Evolutionary conservation across 805 yeast genomes (phyloP).

Genomic region (Nadsonia fulvescens): DNA sequence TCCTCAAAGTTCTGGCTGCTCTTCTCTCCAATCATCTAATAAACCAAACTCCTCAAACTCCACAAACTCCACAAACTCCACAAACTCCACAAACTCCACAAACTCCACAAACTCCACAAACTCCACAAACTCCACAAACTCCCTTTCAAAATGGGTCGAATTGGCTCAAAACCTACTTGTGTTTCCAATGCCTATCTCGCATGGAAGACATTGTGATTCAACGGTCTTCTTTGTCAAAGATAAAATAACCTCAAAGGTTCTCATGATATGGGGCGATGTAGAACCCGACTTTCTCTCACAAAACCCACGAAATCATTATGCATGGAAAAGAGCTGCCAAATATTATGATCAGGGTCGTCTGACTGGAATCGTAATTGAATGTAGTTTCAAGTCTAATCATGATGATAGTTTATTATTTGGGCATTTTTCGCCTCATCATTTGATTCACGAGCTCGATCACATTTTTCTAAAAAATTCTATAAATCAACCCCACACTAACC

Average conservation of each 20-base stretch:
- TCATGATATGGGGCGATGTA: slow-evolving; percentile 69
- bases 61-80: no score
- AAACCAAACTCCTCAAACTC: slow-evolving; percentile 1
- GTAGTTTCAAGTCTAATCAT: slow-evolving; percentile 39
- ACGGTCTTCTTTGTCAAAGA: slow-evolving; percentile 44
- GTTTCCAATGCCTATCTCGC: no score
- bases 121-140: slow-evolving; percentile 3
- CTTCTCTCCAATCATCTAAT: slow-evolving; percentile 2
- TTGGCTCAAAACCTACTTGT: no score
- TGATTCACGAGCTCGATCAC: slow-evolving; percentile 36
- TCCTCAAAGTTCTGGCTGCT: slow-evolving; percentile 2
- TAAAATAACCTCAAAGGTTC: slow-evolving; percentile 16
- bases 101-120: slow-evolving; percentile 2
- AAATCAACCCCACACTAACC: slow-evolving; percentile 11
- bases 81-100: slow-evolving; percentile 2
- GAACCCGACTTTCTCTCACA: slow-evolving; percentile 44
- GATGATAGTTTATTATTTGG: slow-evolving; percentile 45
- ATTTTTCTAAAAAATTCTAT: no score
- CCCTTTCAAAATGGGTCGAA: no score
- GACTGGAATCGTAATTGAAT: slow-evolving; percentile 52
- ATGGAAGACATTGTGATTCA: slow-evolving; percentile 27
- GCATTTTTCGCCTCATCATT: slow-evolving; percentile 52
- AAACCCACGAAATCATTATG: slow-evolving; percentile 19
- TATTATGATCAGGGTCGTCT: slow-evolving; percentile 25
- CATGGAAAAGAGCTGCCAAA: slow-evolving; percentile 44